Evolutionary conservation across 345 rosid genomes (phyloP).

Genomic region (Acer negundo): DNA sequence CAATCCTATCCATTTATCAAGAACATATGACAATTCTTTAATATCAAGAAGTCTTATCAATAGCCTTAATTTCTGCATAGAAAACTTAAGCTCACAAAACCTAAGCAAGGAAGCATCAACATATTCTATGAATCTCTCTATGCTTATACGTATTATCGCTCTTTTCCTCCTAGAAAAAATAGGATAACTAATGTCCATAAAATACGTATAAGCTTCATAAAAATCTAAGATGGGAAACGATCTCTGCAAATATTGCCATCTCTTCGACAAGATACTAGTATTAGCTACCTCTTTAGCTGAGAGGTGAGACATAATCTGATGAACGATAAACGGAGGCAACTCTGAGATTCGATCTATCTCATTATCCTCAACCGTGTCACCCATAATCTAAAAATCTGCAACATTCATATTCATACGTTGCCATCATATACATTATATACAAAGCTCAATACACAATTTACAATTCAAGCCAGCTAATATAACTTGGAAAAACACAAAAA

Average conservation of each 20-base stretch:
- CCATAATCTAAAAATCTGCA: neutral
- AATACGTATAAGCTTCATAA: neutral
- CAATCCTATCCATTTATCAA: neutral
- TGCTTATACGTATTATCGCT: neutral
- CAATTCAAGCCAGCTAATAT: neutral
- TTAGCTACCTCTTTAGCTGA: neutral
- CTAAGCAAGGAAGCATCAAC: neutral
- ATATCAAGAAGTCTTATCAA: neutral
- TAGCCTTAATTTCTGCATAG: neutral
- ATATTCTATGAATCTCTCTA: neutral
- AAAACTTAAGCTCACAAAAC: neutral
- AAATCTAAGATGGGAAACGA: neutral
- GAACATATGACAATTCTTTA: neutral
- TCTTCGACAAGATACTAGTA: conserved; percentile 11
- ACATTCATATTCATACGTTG: neutral
- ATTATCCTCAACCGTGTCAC: neutral
- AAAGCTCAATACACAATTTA: neutral
- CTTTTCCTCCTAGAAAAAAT: neutral
- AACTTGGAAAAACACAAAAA: too few relatives aligned
- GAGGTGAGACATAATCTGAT: neutral
- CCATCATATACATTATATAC: neutral
- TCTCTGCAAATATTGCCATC: neutral
- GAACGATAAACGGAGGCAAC: neutral
- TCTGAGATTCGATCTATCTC: neutral
- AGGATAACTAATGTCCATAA: neutral